Evolutionary conservation across 192 early-diverging fungal species (phyloP).

Genomic region (Funneliformis mosseae): DNA sequence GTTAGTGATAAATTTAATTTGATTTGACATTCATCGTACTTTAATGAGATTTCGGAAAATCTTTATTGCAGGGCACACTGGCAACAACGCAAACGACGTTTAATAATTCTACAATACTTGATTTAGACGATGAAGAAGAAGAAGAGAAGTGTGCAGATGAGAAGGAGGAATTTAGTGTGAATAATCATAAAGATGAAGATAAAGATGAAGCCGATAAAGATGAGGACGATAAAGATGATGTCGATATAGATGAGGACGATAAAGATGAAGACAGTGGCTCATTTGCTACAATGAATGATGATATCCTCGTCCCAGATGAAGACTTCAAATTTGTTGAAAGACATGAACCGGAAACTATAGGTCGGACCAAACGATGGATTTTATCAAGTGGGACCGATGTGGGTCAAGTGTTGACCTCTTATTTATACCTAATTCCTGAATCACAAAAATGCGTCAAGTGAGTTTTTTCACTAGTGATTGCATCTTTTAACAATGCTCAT

Average conservation of each 20-base stretch:
- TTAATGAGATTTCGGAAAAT: slow-evolving; percentile 5
- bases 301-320: slow-evolving; percentile 11
- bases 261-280: neutral
- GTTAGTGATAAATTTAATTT: slow-evolving; percentile 19
- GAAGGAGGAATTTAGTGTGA: neutral
- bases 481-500: slow-evolving; percentile 32
- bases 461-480: slow-evolving; percentile 26
- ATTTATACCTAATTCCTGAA: slow-evolving; percentile 21
- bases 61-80: slow-evolving; percentile 13
- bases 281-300: neutral
- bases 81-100: neutral
- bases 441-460: slow-evolving; percentile 29
- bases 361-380: slow-evolving; percentile 20
- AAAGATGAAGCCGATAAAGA: neutral
- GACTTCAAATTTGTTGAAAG: slow-evolving; percentile 27
- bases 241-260: neutral
- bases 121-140: no score
- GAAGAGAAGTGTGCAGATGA: neutral
- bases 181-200: slow-evolving; percentile 8
- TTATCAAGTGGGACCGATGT: slow-evolving; percentile 36
- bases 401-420: slow-evolving; percentile 24
- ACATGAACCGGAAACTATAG: slow-evolving; percentile 22
- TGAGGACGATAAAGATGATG: neutral
- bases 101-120: no score
- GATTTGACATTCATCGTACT: neutral